Conservation (phyloP, 2,329 filamentous ascomycete genomes). For the Lachnellula subtilissima region DNA sequence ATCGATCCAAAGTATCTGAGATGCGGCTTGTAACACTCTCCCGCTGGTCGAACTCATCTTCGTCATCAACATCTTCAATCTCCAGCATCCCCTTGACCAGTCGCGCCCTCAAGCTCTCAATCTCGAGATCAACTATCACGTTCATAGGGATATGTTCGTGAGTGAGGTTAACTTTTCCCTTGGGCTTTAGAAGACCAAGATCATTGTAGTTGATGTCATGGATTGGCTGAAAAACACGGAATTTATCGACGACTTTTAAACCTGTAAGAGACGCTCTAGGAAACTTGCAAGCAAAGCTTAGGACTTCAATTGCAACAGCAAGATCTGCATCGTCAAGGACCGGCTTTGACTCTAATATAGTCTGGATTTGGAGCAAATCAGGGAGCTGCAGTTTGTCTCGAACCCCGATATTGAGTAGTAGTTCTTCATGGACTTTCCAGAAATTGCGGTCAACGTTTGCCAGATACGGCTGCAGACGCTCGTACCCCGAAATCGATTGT, state of each 20-base stretch:
- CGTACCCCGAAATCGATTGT: conserved; percentile 7
- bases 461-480: conserved; percentile 20
- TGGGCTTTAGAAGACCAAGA: conserved; percentile 1
- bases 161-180: conserved; percentile 14
- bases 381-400: conserved; percentile 10
- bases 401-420: conserved; percentile 21
- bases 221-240: conserved; percentile 13
- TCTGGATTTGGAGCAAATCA: conserved; percentile 22
- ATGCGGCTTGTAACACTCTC: conserved; percentile 30
- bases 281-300: conserved; percentile 17
- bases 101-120: conserved; percentile 18
- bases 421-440: conserved; percentile 13
- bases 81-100: conserved; percentile 20
- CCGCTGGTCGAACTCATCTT: conserved; percentile 32
- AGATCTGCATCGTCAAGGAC: conserved; percentile 19
- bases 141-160: conserved; percentile 19
- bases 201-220: conserved; percentile 22
- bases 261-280: conserved; percentile 3
- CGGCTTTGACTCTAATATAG: conserved; percentile 15
- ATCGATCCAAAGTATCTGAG: conserved; percentile 30
- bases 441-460: conserved; percentile 22
- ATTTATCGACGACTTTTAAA: conserved; percentile 21
- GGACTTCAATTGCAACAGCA: conserved; percentile 23
- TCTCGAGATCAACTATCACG: conserved; percentile 12
- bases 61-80: conserved; percentile 22